These are phyloP conservation scores for Chytriomyces sp. DNA, from an alignment of 192 early-diverging fungal species.

Conservation along the genomic window DNA sequence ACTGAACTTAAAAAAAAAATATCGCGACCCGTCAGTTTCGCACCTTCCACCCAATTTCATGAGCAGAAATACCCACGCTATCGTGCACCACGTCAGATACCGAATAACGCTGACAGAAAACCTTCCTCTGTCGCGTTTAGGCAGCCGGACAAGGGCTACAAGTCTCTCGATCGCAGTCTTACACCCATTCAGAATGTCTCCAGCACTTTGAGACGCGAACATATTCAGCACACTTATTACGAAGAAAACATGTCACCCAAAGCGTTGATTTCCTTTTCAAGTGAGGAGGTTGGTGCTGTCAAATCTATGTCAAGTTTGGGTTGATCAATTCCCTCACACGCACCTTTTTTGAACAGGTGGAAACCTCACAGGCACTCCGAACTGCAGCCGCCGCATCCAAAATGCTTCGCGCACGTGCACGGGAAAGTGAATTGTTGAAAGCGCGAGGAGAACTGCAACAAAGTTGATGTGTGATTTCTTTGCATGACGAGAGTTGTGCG, in stretches of 20 bases:
- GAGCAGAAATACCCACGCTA: not conserved
- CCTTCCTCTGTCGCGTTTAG: not conserved
- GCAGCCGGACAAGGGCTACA: not conserved
- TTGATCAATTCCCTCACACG: not conserved
- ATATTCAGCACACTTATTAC: not conserved
- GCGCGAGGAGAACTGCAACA: not conserved
- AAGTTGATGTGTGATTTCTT: too few relatives aligned
- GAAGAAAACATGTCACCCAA: not conserved
- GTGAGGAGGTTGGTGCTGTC: not conserved
- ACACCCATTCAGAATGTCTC: not conserved
- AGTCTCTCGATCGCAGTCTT: not conserved
- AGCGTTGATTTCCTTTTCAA: not conserved
- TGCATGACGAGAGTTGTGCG: too few relatives aligned
- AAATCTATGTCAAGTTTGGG: not conserved
- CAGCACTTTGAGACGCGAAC: not conserved
- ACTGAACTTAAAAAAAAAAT: not conserved
- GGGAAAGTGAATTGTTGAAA: not conserved
- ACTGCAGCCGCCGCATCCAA: not conserved
- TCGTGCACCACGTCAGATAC: too few relatives aligned
- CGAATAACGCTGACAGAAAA: not conserved
- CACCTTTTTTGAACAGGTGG: not conserved
- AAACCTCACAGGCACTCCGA: not conserved
- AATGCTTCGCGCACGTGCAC: not conserved
- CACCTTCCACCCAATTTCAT: not conserved
- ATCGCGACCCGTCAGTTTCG: conserved; percentile 1